Percentiles rank a stretch among this genome's conserved stretches.
Conservation (phyloP, 495 filamentous ascomycete genomes). For the Talaromyces borbonicus region DNA sequence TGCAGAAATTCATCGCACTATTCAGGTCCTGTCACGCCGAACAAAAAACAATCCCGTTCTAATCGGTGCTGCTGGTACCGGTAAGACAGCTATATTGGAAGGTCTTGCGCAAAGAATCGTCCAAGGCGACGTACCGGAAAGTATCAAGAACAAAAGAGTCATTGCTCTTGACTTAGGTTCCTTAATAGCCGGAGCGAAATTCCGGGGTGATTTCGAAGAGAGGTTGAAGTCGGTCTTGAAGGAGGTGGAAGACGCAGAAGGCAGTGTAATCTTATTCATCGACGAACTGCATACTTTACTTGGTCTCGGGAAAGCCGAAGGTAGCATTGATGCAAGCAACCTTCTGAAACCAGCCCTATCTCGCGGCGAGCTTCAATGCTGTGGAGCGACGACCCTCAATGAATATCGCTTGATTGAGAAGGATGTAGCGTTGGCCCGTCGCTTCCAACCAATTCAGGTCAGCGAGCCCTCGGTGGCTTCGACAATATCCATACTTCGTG, state of each 20-base stretch:
- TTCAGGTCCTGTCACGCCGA: conserved; percentile 82
- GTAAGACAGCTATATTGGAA: conserved; percentile 92
- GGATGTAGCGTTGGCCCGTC: conserved; percentile 81
- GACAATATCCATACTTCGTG: conserved; percentile 90
- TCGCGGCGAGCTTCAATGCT: conserved; percentile 87
- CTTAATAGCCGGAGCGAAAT: conserved; percentile 92
- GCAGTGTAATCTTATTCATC: conserved; percentile 86
- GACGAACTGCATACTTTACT: conserved; percentile 91
- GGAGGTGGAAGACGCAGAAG: conserved; percentile 82
- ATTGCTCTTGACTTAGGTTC: conserved; percentile 79
- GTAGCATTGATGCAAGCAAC: conserved; percentile 93
- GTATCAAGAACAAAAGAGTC: conserved; percentile 89
- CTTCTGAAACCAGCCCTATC: conserved; percentile 90
- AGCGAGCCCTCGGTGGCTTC: conserved; percentile 83
- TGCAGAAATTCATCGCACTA: conserved; percentile 82
- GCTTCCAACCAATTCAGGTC: conserved; percentile 90
- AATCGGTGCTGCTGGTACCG: conserved; percentile 85
- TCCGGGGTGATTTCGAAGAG: conserved; percentile 93
- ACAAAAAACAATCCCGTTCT: conserved; percentile 97
- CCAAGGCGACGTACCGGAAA: conserved; percentile 87
- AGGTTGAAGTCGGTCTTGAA: conserved; percentile 81
- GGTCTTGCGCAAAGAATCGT: conserved; percentile 88
- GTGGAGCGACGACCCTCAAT: conserved; percentile 84
- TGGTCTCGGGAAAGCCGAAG: conserved; percentile 88
- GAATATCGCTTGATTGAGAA: conserved; percentile 94